phyloP scores from a whole-genome alignment of 1,284 basidiomycete genomes.

The Ustilago shanxiensis region DNA sequence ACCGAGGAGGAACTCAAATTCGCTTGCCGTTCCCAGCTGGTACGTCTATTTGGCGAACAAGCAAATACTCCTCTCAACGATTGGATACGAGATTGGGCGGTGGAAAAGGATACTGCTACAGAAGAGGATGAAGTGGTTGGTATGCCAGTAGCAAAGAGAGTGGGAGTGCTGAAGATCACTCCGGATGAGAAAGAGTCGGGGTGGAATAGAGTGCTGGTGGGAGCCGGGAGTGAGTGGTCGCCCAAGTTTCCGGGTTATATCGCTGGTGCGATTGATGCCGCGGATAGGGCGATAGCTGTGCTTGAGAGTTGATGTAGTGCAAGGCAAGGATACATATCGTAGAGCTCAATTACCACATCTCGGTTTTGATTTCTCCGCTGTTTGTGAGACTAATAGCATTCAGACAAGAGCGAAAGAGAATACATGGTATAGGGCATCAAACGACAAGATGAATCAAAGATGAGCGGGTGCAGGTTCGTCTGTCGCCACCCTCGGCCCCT shows the following conservation, averaged over 20 bases:
- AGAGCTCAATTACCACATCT: too few species aligned
- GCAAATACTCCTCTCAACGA: too few species aligned
- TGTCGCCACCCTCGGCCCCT: too few species aligned
- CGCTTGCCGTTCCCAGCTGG: too few species aligned
- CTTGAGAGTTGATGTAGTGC: neutral
- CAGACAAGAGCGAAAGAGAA: too few species aligned
- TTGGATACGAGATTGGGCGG: too few species aligned
- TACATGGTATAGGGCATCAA: too few species aligned
- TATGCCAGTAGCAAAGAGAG: neutral
- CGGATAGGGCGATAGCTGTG: neutral
- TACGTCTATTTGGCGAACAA: too few species aligned
- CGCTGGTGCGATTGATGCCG: conserved; percentile 10
- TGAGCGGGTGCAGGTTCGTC: neutral
- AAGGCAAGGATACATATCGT: too few species aligned
- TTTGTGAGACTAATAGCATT: too few species aligned
- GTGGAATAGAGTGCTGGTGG: neutral
- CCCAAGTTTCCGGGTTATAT: conserved; percentile 4
- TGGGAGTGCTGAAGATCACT: neutral
- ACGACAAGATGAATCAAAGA: neutral
- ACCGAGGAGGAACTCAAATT: neutral
- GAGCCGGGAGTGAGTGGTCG: conserved; percentile 8
- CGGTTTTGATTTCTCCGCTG: too few species aligned
- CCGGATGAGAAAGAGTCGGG: neutral
- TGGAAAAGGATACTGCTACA: too few species aligned
- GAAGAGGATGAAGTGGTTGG: neutral